Percentiles rank a stretch among this genome's conserved stretches.
These are phyloP conservation scores for Astrocystis sublimbata DNA, from an alignment of 495 filamentous ascomycete genomes.

Conservation along the genomic window DNA sequence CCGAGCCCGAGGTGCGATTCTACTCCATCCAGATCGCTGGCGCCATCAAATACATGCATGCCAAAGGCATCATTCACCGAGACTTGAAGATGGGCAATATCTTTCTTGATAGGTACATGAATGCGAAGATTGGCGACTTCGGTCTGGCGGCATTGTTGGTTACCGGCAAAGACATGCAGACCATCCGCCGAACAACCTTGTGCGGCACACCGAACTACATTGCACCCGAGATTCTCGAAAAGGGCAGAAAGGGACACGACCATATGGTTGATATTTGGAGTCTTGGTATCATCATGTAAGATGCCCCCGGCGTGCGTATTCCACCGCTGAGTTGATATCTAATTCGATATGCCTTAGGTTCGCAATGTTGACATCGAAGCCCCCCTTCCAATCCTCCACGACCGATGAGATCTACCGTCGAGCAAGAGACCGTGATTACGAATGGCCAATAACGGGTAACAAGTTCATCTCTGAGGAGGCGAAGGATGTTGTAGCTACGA, in stretches of 20 bases:
- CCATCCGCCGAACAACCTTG: slow-evolving; percentile 77
- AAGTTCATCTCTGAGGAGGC: slow-evolving; percentile 60
- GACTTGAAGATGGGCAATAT: slow-evolving; percentile 98
- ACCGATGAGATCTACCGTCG: slow-evolving; percentile 84
- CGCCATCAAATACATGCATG: slow-evolving; percentile 96
- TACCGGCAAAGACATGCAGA: slow-evolving; percentile 77
- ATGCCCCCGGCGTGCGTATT: background rate
- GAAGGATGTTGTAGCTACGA: slow-evolving; percentile 75
- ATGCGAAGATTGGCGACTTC: slow-evolving; percentile 97
- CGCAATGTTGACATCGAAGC: slow-evolving; percentile 86
- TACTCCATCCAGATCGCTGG: slow-evolving; percentile 93
- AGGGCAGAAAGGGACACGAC: slow-evolving; percentile 83
- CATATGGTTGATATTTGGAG: slow-evolving; percentile 96
- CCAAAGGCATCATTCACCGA: slow-evolving; percentile 90
- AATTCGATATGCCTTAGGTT: slow-evolving; percentile 64
- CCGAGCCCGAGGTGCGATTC: slow-evolving; percentile 86
- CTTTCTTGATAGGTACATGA: slow-evolving; percentile 95
- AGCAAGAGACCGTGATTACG: slow-evolving; percentile 68
- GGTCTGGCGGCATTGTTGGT: slow-evolving; percentile 91
- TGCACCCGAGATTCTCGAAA: slow-evolving; percentile 89
- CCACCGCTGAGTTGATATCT: background rate
- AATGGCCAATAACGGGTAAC: slow-evolving; percentile 65
- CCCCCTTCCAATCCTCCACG: slow-evolving; percentile 84
- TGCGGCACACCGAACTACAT: slow-evolving; percentile 99
- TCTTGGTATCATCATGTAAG: slow-evolving; percentile 91